These are phyloP conservation scores for Hymenoscyphus fraxineus DNA, from an alignment of 2,329 filamentous ascomycete species.

Conservation along the genomic window DNA sequence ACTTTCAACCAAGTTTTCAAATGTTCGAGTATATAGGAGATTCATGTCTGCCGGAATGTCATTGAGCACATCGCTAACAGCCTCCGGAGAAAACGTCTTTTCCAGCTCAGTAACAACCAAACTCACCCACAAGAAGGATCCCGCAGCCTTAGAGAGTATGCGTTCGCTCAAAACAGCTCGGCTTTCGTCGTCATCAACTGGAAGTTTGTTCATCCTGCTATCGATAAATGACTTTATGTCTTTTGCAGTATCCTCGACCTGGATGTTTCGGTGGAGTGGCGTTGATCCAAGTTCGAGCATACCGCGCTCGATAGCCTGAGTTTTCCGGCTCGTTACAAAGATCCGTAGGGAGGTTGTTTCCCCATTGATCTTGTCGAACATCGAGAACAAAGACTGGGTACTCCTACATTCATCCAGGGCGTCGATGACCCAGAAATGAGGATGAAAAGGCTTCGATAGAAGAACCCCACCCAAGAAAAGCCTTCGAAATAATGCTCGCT, in stretches of 20 bases:
- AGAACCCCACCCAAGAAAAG: slow-evolving; percentile 19
- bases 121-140: background rate
- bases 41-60: background rate
- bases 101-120: background rate
- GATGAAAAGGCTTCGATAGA: slow-evolving; percentile 4
- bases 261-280: no score
- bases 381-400: no score
- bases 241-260: no score
- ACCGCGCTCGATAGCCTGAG: no score
- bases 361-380: no score
- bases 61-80: background rate
- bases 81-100: background rate
- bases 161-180: background rate
- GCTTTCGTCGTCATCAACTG: background rate
- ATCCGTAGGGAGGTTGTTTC: no score
- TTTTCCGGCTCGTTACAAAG: no score
- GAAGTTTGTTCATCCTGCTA: background rate
- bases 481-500: slow-evolving; percentile 18
- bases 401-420: slow-evolving; percentile 21
- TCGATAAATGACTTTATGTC: background rate
- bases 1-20: background rate
- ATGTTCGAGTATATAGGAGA: background rate
- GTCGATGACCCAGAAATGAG: slow-evolving; percentile 22
- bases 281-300: no score
- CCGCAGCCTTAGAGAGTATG: background rate